These are phyloP conservation scores for Boletus subcaerulescens DNA, from an alignment of 768 basidiomycete species.

Conservation along the genomic window DNA sequence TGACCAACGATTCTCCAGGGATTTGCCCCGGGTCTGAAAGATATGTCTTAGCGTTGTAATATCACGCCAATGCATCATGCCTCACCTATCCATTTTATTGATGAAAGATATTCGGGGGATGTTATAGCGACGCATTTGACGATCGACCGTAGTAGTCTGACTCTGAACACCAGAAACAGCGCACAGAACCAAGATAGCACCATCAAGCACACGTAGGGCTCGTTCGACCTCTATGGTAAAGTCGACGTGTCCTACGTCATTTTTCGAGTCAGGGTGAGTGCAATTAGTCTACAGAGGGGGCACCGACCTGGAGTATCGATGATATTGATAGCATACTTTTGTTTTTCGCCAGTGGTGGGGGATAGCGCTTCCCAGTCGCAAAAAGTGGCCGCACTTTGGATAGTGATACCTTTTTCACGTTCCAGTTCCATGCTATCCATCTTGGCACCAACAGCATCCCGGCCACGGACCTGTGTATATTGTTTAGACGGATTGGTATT, in stretches of 20 bases:
- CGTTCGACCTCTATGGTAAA: slow-evolving; percentile 99
- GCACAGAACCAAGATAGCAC: slow-evolving; percentile 93
- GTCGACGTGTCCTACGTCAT: slow-evolving; percentile 86
- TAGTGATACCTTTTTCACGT: slow-evolving; percentile 98
- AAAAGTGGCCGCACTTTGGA: slow-evolving; percentile 97
- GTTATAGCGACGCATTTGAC: slow-evolving; percentile 97
- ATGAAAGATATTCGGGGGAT: slow-evolving; percentile 95
- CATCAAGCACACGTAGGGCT: slow-evolving; percentile 92
- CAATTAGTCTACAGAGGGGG: too few relatives aligned
- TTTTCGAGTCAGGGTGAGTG: background rate
- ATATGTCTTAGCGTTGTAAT: background rate
- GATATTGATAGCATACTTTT: slow-evolving; percentile 93
- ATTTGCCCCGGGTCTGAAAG: slow-evolving; percentile 84
- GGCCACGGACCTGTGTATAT: slow-evolving; percentile 70
- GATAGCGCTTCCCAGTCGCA: slow-evolving; percentile 88
- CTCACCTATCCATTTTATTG: slow-evolving; percentile 96
- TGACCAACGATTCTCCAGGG: slow-evolving; percentile 94
- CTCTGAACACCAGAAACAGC: slow-evolving; percentile 96
- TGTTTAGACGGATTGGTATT: background rate
- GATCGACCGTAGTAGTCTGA: slow-evolving; percentile 98
- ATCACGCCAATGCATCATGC: background rate
- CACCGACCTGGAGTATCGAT: slow-evolving; percentile 90
- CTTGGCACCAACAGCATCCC: slow-evolving; percentile 96
- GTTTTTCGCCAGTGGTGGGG: slow-evolving; percentile 56
- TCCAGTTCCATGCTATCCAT: slow-evolving; percentile 99